Conservation (phyloP, 345 rosid species). For the Turnera subulata region DNA sequence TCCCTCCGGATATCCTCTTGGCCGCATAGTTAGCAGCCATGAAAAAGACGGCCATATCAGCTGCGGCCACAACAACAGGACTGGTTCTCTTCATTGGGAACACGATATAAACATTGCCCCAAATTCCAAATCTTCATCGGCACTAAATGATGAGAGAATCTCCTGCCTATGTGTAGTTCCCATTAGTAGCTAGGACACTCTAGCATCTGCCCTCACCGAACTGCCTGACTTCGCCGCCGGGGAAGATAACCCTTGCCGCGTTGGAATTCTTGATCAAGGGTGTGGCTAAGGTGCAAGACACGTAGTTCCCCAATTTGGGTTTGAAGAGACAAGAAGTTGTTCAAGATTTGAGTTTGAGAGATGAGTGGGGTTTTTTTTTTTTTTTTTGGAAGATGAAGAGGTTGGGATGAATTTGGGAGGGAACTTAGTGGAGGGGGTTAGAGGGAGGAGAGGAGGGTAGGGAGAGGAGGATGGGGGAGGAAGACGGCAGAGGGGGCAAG, state of each 20-base stretch:
- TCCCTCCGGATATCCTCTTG: slow-evolving; percentile 33
- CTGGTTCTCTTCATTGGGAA: slow-evolving; percentile 65
- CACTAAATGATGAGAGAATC: slow-evolving; percentile 62
- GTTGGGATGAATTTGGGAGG: too few species aligned
- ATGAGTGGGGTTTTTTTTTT: too few species aligned
- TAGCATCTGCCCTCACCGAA: slow-evolving; percentile 63
- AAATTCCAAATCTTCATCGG: slow-evolving; percentile 71
- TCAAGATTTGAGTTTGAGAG: background rate
- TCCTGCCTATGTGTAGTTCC: slow-evolving; percentile 58
- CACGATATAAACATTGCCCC: slow-evolving; percentile 62
- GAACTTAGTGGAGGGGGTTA: too few species aligned
- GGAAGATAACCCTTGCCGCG: slow-evolving; percentile 56
- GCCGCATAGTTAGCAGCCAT: slow-evolving; percentile 45
- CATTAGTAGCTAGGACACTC: slow-evolving; percentile 77
- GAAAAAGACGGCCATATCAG: slow-evolving; percentile 62
- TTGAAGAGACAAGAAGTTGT: background rate
- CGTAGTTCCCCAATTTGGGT: slow-evolving; percentile 62
- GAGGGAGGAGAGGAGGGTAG: too few species aligned
- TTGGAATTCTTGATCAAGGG: slow-evolving; percentile 34
- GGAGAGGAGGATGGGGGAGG: too few species aligned
- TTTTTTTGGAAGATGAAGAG: background rate
- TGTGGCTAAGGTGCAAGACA: slow-evolving; percentile 48
- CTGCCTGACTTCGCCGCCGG: slow-evolving; percentile 58
- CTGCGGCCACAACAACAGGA: slow-evolving; percentile 53
- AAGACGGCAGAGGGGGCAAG: too few species aligned